Percentiles rank a stretch among this genome's conserved stretches.
Evolutionary conservation across 116 monocot genomes (phyloP).

Genomic region (Dioscorea cayenensis): DNA sequence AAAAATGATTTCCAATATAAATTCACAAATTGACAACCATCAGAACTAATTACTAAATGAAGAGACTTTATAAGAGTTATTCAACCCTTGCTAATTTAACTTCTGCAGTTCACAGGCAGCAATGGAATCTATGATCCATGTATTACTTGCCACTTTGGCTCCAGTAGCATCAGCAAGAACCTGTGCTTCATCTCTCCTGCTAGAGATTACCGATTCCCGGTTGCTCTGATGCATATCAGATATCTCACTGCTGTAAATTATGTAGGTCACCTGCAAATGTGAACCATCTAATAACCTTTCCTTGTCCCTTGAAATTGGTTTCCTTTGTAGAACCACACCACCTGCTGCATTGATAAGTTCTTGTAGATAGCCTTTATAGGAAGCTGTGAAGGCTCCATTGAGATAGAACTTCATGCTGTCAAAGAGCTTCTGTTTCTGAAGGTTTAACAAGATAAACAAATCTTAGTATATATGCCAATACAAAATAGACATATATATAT

Average conservation of each 20-base stretch:
- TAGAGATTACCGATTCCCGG: neutral
- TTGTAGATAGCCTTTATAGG: constrained; percentile 71
- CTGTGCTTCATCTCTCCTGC: constrained; percentile 34
- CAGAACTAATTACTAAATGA: too few species aligned
- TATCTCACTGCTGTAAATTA: constrained; percentile 47
- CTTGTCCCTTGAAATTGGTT: constrained; percentile 52
- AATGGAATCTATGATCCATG: constrained; percentile 63
- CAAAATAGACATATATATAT: too few species aligned
- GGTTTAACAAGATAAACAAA: neutral
- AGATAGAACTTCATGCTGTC: constrained; percentile 58
- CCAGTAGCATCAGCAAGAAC: constrained; percentile 38
- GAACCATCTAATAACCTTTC: constrained; percentile 14
- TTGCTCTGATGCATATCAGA: constrained; percentile 11
- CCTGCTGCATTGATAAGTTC: constrained; percentile 71
- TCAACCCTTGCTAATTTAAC: too few species aligned
- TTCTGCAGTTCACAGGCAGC: constrained; percentile 30
- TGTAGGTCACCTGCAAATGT: constrained; percentile 13
- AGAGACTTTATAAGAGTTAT: too few species aligned
- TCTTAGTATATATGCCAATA: too few species aligned
- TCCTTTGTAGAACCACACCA: constrained; percentile 66
- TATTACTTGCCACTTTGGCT: constrained; percentile 33
- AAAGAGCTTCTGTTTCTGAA: constrained; percentile 79
- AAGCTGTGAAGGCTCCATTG: constrained; percentile 44
- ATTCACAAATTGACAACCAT: too few species aligned
- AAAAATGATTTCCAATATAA: too few species aligned